A percentile compares a stretch with the other conserved stretches of the same genome.
Conservation (phyloP, 805 yeast genomes). For the Pichia paraexigua region DNA sequence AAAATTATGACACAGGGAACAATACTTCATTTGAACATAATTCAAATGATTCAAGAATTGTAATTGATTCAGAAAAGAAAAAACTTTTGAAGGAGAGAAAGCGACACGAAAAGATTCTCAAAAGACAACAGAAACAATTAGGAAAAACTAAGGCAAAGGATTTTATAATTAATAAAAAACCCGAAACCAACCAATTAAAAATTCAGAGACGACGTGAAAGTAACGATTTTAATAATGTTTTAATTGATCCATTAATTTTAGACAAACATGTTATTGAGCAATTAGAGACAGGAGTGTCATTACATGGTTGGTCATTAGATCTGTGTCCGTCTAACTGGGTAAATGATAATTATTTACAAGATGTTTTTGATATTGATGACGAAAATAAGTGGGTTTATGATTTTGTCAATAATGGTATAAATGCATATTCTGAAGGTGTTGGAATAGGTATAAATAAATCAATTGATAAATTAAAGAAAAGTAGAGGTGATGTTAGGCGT, state of each 20-base stretch:
- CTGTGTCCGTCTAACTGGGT: conserved; percentile 62
- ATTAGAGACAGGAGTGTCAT: conserved; percentile 11
- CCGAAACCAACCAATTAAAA: background rate
- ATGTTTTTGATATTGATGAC: conserved; percentile 52
- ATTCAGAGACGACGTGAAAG: conserved; percentile 6
- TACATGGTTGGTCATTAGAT: conserved; percentile 58
- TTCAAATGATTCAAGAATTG: background rate
- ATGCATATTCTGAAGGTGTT: conserved; percentile 20
- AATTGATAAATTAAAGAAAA: conserved; percentile 8
- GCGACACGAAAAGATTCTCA: background rate
- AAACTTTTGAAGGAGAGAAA: conserved; percentile 4
- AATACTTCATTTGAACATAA: background rate
- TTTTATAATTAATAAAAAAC: background rate
- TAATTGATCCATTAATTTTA: conserved; percentile 5
- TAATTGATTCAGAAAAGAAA: conserved; percentile 6
- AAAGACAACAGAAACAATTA: conserved; percentile 3
- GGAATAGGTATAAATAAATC: conserved; percentile 16
- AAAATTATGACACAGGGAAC: background rate
- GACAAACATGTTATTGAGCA: conserved; percentile 8
- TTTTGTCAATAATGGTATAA: conserved; percentile 18
- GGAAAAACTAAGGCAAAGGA: conserved; percentile 1
- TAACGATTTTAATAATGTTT: conserved; percentile 7
- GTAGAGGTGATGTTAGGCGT: conserved; percentile 45
- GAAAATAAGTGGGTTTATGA: conserved; percentile 89
- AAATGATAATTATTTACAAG: conserved; percentile 36